Base-by-base conservation (phyloP, 2,329 filamentous ascomycete genomes). In the Epichloe sp. region DNA sequence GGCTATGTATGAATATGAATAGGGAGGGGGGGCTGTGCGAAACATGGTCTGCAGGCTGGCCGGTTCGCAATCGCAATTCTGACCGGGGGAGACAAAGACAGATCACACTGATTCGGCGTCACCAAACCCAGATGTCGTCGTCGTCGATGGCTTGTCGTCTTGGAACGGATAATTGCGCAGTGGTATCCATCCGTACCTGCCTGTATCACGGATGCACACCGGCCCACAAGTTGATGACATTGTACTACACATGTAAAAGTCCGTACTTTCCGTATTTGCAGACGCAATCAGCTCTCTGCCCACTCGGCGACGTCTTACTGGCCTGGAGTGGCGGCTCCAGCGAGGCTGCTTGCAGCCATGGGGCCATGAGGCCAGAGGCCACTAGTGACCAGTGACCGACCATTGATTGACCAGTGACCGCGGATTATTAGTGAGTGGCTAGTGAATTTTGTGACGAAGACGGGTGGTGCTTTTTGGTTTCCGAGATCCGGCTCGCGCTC, bases 291-390 rank as follows among this genome's bases (percentile, higher is more conserved):
- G 3, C 12, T 23, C 12, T 47, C 12, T 47, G 23, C 47, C 53
- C 35, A 34, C 48, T 47, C 26, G 11, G 26, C 23, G 37, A 31
- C 31, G 36, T 35, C 11, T 48, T 14, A 44, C 48, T 51, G 49
- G 47, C 38, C 46, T 34, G 37, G 38, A 35, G 34, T 35, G 51
- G 53, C 53, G 46, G 26, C 50, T 44, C 19, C 46, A 50, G 44
- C 49, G 47, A 55, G 49, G 52, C 54, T 55, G 54, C 50, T 50
- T 48, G 54, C 54, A 51, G 54, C 47, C 44, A 46, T 37, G 41
- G 44, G 21, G 43, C 43, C 40, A 26, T 31, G 26, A 3, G 26
- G 26, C 26, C 8, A 31, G 26, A 31, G 26, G 26, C 26, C 23
- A 23, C 5, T 3, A 26, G 23, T 26, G 23, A 26, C 23, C 23